These are phyloP conservation scores for Cryptosporidium bovis DNA, from an alignment of 169 alveolate species.

Conservation along the genomic window DNA sequence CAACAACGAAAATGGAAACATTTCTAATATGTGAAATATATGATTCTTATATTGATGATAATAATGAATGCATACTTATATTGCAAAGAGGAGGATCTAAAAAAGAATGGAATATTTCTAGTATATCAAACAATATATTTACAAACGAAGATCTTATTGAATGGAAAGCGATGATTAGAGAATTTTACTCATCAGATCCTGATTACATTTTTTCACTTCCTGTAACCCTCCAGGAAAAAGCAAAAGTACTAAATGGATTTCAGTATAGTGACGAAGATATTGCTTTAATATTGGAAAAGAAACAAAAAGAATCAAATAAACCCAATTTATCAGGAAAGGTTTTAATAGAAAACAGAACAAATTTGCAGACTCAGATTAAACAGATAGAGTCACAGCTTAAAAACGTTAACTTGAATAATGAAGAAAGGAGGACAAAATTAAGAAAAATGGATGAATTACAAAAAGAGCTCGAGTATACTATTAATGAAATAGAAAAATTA, in stretches of 20 bases:
- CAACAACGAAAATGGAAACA: constrained; percentile 27
- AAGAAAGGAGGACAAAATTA: constrained; percentile 23
- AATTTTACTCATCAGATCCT: constrained; percentile 36
- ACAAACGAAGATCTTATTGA: constrained; percentile 60
- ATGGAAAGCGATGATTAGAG: constrained; percentile 71
- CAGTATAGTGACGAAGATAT: constrained; percentile 67
- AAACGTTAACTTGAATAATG: constrained; percentile 19
- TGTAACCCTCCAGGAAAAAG: constrained; percentile 26
- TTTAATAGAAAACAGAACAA: constrained; percentile 59
- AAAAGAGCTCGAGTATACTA: constrained; percentile 48
- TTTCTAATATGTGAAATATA: constrained; percentile 50
- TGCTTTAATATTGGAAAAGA: constrained; percentile 50
- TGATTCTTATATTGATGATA: constrained; percentile 22
- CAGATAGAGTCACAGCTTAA: constrained; percentile 49
- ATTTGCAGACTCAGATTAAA: constrained; percentile 52
- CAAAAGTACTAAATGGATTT: constrained; percentile 10
- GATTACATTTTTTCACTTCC: constrained; percentile 43
- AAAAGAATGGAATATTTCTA: constrained; percentile 55
- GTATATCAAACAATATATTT: constrained; percentile 37
- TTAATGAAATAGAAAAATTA: constrained; percentile 50
- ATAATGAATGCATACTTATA: constrained; percentile 27
- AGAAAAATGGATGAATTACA: constrained; percentile 52
- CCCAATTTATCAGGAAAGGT: constrained; percentile 37
- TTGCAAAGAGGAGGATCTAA: constrained; percentile 70
- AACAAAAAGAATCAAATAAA: constrained; percentile 9